Base-by-base conservation (phyloP, 2,329 filamentous ascomycete genomes). In the Diaporthe caulivora region DNA sequence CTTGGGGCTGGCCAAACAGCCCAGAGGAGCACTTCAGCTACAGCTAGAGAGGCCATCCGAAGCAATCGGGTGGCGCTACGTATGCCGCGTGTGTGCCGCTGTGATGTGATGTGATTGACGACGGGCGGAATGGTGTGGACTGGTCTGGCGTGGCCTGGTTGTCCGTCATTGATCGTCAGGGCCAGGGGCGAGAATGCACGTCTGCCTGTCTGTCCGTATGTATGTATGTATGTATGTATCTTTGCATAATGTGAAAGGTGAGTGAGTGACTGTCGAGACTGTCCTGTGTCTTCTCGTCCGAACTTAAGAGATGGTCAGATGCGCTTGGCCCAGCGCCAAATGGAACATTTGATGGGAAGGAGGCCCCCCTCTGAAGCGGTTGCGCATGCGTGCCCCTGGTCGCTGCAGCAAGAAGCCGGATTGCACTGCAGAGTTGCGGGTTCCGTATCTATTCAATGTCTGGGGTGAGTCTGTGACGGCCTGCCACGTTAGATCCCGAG, bases 311-410 rank as follows among this genome's bases (percentile, higher is more conserved):
- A 70, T 60, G 29, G 68, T 60, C 68, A 70, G 57, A 58, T 47
- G 68, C 57, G 51, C 47, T 47, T 24, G 21, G 55, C 47, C 55
- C 68, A 71, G 68, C 68, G 68, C 68, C 68, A 71, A 71, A 58
- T 44, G 68, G 68, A 71, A 51, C 68, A 62, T 71, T 71, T 62
- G 55, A 60, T 51, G 57, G 55, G 55, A 60, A 34, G 68, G 37
- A 13, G 44, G 49, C 17, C 34, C 67, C 68, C 62, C 55, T 53
- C 55, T 70, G 44, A 71, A 53, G 68, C 68, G 55, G 55, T 47
- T 53, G 68, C 26, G 68, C 62, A 44, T 37, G 62, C 62, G 11
- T 51, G 62, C 62, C 44, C 62, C 62, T 65, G 44, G 62, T 24
- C 44, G n/a, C 26, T 65, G 62, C 62, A 65, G 44, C 62, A 15